A percentile compares a stretch with the other conserved stretches of the same genome.
Evolutionary conservation across 2,329 filamentous ascomycete genomes (phyloP).

Genomic region (Juglanconis juglandina): DNA sequence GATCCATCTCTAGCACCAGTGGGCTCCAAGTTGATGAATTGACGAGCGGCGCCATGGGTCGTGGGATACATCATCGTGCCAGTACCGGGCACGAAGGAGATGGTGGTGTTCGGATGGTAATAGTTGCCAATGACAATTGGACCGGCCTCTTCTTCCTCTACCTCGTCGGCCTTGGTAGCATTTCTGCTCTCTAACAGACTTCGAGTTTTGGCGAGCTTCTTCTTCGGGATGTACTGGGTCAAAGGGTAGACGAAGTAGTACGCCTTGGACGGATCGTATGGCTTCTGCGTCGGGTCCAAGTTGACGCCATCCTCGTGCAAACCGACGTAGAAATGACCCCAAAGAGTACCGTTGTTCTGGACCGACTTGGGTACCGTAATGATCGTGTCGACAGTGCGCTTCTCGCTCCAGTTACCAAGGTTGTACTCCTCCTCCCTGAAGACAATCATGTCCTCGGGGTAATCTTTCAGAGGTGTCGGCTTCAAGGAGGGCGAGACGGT

Average conservation of each 20-base stretch:
- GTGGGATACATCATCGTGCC: constrained; percentile 65
- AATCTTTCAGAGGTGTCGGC: constrained; percentile 63
- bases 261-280: constrained; percentile 72
- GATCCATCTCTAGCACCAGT: constrained; percentile 77
- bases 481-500: constrained; percentile 76
- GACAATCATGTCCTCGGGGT: constrained; percentile 66
- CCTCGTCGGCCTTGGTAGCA: constrained; percentile 45
- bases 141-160: constrained; percentile 50
- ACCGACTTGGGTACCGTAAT: constrained; percentile 76
- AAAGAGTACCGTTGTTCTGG: constrained; percentile 89
- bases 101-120: constrained; percentile 91
- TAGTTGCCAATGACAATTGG: constrained; percentile 72
- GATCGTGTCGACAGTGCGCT: constrained; percentile 69
- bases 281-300: constrained; percentile 69
- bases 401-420: constrained; percentile 75
- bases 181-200: constrained; percentile 68
- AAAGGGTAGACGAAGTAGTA: constrained; percentile 82
- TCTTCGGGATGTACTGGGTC: constrained; percentile 87
- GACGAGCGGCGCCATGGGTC: constrained; percentile 70
- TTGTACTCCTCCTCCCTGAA: constrained; percentile 77
- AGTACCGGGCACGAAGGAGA: constrained; percentile 79
- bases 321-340: constrained; percentile 89
- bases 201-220: constrained; percentile 82
- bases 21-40: constrained; percentile 75
- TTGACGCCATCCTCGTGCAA: constrained; percentile 61